Evolutionary conservation across 139 green algal species (phyloP).

Genomic region (Tetraselmis chui): DNA sequence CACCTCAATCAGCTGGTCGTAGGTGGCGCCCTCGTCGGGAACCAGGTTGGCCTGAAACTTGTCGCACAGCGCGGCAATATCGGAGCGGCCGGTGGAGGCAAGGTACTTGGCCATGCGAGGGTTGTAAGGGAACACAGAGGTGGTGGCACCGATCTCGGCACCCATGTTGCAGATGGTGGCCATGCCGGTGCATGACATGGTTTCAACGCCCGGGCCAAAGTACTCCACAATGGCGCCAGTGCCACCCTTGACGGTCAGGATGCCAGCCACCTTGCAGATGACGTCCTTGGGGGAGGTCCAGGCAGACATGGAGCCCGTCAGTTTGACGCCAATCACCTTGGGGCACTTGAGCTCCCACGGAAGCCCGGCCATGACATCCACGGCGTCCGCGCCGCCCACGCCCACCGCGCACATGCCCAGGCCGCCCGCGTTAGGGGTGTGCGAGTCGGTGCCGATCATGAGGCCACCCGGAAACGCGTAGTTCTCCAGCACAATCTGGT

Average conservation of each 20-base stretch:
- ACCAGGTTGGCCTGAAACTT: slow-evolving; percentile 69
- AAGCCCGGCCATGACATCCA: slow-evolving; percentile 95
- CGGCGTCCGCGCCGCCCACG: slow-evolving; percentile 86
- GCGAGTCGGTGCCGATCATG: slow-evolving; percentile 94
- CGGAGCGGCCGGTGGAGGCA: slow-evolving; percentile 60
- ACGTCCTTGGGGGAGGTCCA: slow-evolving; percentile 93
- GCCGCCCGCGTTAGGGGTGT: slow-evolving; percentile 90
- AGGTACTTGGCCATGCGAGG: slow-evolving; percentile 85
- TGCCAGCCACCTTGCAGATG: slow-evolving; percentile 91
- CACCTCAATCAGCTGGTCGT: slow-evolving; percentile 94
- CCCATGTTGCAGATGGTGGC: slow-evolving; percentile 98
- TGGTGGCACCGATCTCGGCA: slow-evolving; percentile 93
- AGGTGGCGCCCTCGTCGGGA: slow-evolving; percentile 69
- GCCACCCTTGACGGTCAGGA: slow-evolving; percentile 90
- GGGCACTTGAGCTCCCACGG: slow-evolving; percentile 94
- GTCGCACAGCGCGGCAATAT: slow-evolving; percentile 64
- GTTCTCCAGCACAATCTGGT: slow-evolving; percentile 97
- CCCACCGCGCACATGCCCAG: slow-evolving; percentile 85
- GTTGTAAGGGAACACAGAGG: slow-evolving; percentile 94
- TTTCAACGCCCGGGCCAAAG: slow-evolving; percentile 82
- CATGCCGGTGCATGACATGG: slow-evolving; percentile 90
- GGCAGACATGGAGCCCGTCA: slow-evolving; percentile 78
- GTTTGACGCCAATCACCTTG: slow-evolving; percentile 85
- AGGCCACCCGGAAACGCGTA: slow-evolving; percentile 88
- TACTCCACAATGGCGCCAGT: slow-evolving; percentile 94